A percentile compares a stretch with the other conserved stretches of the same genome.
These are phyloP conservation scores for Ustilago tritici DNA, from an alignment of 1,284 basidiomycete genomes.

Conservation along the genomic window DNA sequence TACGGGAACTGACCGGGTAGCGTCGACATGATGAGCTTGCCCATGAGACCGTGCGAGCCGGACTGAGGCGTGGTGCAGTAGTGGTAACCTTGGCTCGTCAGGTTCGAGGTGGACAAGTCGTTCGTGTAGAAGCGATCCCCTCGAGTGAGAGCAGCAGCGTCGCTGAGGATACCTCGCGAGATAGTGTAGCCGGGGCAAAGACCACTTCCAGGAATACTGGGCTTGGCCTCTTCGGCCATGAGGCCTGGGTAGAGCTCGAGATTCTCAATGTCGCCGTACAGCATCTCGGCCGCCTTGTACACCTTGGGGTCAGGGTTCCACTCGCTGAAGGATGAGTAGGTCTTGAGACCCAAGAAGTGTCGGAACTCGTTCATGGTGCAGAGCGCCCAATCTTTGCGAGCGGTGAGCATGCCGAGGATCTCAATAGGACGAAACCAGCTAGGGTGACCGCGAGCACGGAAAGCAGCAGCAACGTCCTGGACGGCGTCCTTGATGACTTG, in stretches of 20 bases:
- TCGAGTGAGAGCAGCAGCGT: conserved; percentile 87
- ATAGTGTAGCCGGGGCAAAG: conserved; percentile 83
- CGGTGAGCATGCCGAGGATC: conserved; percentile 83
- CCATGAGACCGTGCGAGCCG: conserved; percentile 40
- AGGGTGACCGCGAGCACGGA: conserved; percentile 83
- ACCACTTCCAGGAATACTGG: conserved; percentile 80
- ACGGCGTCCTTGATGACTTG: conserved; percentile 54
- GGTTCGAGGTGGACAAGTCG: conserved; percentile 81
- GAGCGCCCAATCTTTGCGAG: conserved; percentile 79
- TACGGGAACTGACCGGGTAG: conserved; percentile 48
- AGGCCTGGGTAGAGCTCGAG: conserved; percentile 79
- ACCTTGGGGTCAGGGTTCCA: conserved; percentile 84
- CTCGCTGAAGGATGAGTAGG: conserved; percentile 74
- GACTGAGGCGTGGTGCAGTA: conserved; percentile 39
- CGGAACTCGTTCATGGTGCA: conserved; percentile 88
- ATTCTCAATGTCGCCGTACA: conserved; percentile 75
- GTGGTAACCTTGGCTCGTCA: conserved; percentile 73
- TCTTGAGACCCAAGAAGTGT: conserved; percentile 68
- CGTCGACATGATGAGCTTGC: conserved; percentile 51
- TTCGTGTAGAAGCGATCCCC: conserved; percentile 84
- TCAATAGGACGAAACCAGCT: conserved; percentile 80
- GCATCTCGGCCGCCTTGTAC: conserved; percentile 78
- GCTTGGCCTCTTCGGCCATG: conserved; percentile 79
- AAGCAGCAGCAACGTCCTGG: conserved; percentile 79
- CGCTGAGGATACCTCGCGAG: conserved; percentile 85